Conservation (phyloP, 83 land plant species). For the Larix sibirica region DNA sequence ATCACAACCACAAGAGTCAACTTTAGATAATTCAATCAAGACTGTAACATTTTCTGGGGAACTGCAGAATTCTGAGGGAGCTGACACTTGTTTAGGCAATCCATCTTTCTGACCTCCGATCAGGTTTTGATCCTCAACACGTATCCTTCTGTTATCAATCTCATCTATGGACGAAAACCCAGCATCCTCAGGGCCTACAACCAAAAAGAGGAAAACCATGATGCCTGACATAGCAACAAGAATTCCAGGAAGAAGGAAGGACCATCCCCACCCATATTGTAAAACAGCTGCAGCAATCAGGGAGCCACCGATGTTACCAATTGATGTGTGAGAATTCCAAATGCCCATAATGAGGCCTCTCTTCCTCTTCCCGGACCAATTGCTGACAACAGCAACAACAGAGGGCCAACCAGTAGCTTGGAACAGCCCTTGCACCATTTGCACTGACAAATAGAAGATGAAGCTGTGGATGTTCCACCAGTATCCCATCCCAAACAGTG, state of each 20-base stretch:
- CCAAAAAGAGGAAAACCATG: constrained; percentile 59
- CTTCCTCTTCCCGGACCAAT: constrained; percentile 76
- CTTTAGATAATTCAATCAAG: constrained; percentile 12
- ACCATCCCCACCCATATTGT: constrained; percentile 90
- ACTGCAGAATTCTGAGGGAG: neutral
- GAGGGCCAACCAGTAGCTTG: constrained; percentile 92
- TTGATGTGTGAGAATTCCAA: constrained; percentile 87
- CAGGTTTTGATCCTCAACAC: neutral
- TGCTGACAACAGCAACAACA: constrained; percentile 81
- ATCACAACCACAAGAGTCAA: neutral
- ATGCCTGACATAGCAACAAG: constrained; percentile 43
- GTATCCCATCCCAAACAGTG: constrained; percentile 64
- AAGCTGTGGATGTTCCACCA: constrained; percentile 66
- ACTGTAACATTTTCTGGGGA: neutral
- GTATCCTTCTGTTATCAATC: neutral
- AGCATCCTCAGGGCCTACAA: constrained; percentile 54
- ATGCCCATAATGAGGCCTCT: constrained; percentile 90
- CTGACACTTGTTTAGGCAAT: neutral
- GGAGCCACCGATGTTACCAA: constrained; percentile 75
- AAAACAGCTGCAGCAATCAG: constrained; percentile 68
- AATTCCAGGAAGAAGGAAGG: constrained; percentile 77
- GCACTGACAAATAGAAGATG: constrained; percentile 54
- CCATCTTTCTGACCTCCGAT: neutral
- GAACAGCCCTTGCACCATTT: constrained; percentile 65
- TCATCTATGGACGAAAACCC: constrained; percentile 31